Evolutionary conservation across 73 alveolate species (phyloP).

Genomic region (Tetrahymena elliotti): DNA sequence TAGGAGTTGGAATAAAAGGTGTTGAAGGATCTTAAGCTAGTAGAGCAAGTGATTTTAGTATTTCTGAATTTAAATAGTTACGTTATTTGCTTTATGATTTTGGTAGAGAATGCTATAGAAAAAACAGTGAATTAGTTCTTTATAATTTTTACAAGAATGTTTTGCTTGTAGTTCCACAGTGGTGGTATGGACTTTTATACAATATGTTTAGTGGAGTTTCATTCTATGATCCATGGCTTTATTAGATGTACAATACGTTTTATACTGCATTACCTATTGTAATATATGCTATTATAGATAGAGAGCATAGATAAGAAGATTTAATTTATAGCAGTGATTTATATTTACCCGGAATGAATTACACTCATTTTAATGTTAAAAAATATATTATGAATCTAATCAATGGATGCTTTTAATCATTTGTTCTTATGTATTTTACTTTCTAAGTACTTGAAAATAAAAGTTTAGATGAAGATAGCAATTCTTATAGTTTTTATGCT

Average conservation of each 20-base stretch:
- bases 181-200: slow-evolving; percentile 73
- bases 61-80: slow-evolving; percentile 84
- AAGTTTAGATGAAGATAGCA: background rate
- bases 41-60: slow-evolving; percentile 92
- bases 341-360: background rate
- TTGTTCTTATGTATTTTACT: background rate
- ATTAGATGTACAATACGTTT: slow-evolving; percentile 78
- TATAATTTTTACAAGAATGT: slow-evolving; percentile 94
- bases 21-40: slow-evolving; percentile 95
- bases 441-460: background rate
- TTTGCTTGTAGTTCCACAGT: slow-evolving; percentile 80
- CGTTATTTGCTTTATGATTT: slow-evolving; percentile 77
- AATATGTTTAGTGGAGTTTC: slow-evolving; percentile 78
- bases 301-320: slow-evolving; percentile 37
- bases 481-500: background rate
- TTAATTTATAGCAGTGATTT: background rate
- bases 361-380: background rate
- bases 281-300: slow-evolving; percentile 83
- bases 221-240: slow-evolving; percentile 80
- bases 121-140: slow-evolving; percentile 80
- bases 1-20: slow-evolving; percentile 91
- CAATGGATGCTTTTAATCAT: background rate
- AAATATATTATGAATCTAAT: background rate
- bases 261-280: slow-evolving; percentile 82
- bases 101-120: slow-evolving; percentile 96